phyloP scores from a whole-genome alignment of 2,329 filamentous ascomycete species.

The Claviceps africana region DNA sequence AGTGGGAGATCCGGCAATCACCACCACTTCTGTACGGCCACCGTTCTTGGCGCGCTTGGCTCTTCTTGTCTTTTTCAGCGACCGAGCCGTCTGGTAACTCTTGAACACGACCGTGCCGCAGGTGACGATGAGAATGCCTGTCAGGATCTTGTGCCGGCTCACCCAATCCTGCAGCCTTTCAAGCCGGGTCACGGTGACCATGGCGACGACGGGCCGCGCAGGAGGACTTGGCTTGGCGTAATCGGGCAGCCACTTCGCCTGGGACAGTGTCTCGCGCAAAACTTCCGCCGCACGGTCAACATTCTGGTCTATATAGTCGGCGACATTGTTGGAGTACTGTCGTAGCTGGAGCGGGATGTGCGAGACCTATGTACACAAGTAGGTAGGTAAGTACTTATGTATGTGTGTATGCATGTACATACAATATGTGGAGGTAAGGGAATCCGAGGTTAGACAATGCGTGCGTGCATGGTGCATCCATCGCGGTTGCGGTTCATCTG shows the following conservation, averaged over 20 bases:
- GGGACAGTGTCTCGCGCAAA: constrained; percentile 55
- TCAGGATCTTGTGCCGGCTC: constrained; percentile 55
- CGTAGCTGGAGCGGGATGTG: constrained; percentile 49
- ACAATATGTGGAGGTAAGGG: not conserved
- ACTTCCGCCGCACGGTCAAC: constrained; percentile 62
- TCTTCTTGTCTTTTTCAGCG: constrained; percentile 53
- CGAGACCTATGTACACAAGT: constrained; percentile 40
- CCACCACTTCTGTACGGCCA: constrained; percentile 70
- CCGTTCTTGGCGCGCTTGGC: constrained; percentile 72
- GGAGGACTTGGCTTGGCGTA: constrained; percentile 47
- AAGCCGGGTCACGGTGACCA: constrained; percentile 21
- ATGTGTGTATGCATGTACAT: too few relatives aligned
- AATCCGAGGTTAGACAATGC: constrained; percentile 1
- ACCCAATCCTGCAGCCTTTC: constrained; percentile 59
- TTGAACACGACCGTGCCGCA: constrained; percentile 50
- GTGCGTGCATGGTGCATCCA: not conserved
- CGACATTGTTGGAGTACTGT: constrained; percentile 56
- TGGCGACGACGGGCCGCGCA: constrained; percentile 18
- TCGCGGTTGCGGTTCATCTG: too few relatives aligned
- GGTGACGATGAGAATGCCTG: constrained; percentile 56
- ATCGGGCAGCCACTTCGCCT: constrained; percentile 59
- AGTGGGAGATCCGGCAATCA: constrained; percentile 77
- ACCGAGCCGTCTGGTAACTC: constrained; percentile 35
- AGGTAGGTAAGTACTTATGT: too few relatives aligned
- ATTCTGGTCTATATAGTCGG: constrained; percentile 66